Conservation (phyloP, 169 alveolate species). For the Plasmodium gaboni region DNA sequence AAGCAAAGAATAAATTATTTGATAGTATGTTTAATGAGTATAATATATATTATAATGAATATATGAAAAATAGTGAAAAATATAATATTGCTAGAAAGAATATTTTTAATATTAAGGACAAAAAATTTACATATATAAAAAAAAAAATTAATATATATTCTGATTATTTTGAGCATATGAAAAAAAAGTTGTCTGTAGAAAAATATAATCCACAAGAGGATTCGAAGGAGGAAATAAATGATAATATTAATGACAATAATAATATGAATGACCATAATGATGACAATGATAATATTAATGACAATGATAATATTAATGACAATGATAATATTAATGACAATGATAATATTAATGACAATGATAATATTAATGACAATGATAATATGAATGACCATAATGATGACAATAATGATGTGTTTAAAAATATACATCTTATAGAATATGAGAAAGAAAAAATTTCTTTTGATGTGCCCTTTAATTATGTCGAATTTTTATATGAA, state of each 20-base stretch:
- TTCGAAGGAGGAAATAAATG: not conserved
- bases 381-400: not conserved
- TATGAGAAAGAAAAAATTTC: constrained; percentile 14
- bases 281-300: not conserved
- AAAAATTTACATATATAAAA: constrained; percentile 5
- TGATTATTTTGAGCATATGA: constrained; percentile 33
- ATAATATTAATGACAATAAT: not conserved
- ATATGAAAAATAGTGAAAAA: not conserved
- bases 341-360: not conserved
- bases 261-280: not conserved
- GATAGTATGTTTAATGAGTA: constrained; percentile 9
- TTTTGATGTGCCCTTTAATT: constrained; percentile 17
- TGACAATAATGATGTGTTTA: not conserved
- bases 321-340: not conserved
- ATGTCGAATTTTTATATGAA: constrained; percentile 21
- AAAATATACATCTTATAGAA: not conserved
- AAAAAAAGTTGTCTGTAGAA: not conserved
- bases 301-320: not conserved
- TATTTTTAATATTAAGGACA: constrained; percentile 13
- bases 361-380: not conserved
- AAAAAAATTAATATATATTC: constrained; percentile 24
- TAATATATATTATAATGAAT: constrained; percentile 10
- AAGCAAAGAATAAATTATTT: constrained; percentile 34
- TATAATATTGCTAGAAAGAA: not conserved
- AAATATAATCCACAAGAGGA: not conserved